A percentile compares a stretch with the other conserved stretches of the same genome.
These are phyloP conservation scores for Nitzschia sp. DNA, from an alignment of 108 stramenopile genomes.

Conservation along the genomic window DNA sequence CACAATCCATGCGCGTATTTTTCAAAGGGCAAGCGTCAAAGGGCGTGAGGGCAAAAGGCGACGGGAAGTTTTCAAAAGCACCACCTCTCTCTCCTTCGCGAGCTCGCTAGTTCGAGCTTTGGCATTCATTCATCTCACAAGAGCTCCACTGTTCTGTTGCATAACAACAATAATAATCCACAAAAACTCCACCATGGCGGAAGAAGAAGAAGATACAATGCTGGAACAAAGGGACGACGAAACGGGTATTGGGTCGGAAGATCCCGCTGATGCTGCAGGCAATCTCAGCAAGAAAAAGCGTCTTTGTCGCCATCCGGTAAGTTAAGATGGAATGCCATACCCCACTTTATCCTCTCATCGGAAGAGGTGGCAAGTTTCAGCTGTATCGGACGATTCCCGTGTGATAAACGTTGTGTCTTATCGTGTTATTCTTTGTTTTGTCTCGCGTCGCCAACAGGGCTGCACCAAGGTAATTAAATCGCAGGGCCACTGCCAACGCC, in stretches of 20 bases:
- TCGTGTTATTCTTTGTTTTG: neutral
- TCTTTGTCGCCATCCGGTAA: constrained; percentile 26
- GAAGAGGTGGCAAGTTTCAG: no score
- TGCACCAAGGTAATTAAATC: constrained; percentile 64
- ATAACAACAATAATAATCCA: constrained; percentile 5
- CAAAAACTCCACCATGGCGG: neutral
- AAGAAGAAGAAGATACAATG: neutral
- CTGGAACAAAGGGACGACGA: constrained; percentile 7
- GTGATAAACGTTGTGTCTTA: neutral
- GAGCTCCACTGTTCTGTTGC: neutral
- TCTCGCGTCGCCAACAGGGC: constrained; percentile 11
- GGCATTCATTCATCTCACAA: neutral
- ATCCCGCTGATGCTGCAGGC: neutral
- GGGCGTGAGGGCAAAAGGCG: no score
- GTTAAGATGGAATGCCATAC: neutral
- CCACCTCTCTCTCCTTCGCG: no score
- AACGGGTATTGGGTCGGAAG: neutral
- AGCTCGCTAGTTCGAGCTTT: no score
- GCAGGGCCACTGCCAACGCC: constrained; percentile 72
- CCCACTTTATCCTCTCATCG: no score
- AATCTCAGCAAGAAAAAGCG: constrained; percentile 20
- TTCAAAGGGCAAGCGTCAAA: no score
- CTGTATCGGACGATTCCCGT: neutral
- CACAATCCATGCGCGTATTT: no score
- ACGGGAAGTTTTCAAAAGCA: no score